phyloP scores from a whole-genome alignment of 176 grass and related monocot species.

The Rhynchospora pubera region DNA sequence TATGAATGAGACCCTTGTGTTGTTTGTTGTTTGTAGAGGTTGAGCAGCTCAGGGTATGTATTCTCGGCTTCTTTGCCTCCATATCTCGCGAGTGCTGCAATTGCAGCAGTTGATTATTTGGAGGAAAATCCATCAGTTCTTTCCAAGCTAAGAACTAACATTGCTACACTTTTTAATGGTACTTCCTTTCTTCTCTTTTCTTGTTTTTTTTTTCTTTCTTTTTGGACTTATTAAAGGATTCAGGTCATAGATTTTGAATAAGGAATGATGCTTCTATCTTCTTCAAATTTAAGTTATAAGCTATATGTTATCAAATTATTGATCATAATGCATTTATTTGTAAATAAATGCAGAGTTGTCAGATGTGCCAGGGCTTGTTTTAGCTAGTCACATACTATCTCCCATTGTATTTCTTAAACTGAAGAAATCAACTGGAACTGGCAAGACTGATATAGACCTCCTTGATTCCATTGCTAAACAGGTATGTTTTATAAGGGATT shows the following conservation, averaged over 20 bases:
- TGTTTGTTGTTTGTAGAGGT: slow-evolving; percentile 46
- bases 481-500: slow-evolving; percentile 35
- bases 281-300: not conserved
- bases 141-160: slow-evolving; percentile 48
- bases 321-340: slow-evolving; percentile 19
- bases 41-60: slow-evolving; percentile 90
- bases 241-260: not conserved
- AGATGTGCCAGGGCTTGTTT: slow-evolving; percentile 52
- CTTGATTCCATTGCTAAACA: slow-evolving; percentile 55
- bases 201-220: not conserved
- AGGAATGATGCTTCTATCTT: not conserved
- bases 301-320: slow-evolving; percentile 15
- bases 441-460: slow-evolving; percentile 39
- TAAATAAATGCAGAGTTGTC: slow-evolving; percentile 48
- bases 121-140: slow-evolving; percentile 81
- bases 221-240: not conserved
- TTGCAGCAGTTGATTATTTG: slow-evolving; percentile 82
- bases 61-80: slow-evolving; percentile 95
- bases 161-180: slow-evolving; percentile 59
- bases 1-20: not conserved
- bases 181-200: not conserved
- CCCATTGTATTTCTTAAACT: slow-evolving; percentile 67
- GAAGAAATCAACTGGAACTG: slow-evolving; percentile 60
- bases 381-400: slow-evolving; percentile 59
- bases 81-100: slow-evolving; percentile 81